Evolutionary conservation across 805 yeast species (phyloP), one percentile per base, ranked within the genome.

Genomic region (Priceomyces carsonii): DNA sequence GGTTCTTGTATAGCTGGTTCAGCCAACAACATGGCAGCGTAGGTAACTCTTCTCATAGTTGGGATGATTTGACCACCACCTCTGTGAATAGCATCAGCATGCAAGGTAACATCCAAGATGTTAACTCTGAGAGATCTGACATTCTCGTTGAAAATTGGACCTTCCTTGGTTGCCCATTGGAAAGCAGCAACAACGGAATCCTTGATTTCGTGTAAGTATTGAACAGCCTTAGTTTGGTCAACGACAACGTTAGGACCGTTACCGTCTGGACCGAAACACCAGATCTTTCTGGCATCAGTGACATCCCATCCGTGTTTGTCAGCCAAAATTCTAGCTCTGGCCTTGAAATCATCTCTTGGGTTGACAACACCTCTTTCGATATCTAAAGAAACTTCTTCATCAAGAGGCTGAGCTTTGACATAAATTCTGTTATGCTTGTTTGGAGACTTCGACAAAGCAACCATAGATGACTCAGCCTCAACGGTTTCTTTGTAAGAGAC

Each of bases 261-360:
- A 75, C 97, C 97, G 68, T 91, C 99, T 70, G 99, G 98, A 79
- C 99, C 99, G 89, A 91, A 91, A 85, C 96, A 88, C 99, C 99
- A 91, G 69, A 91, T 93, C 93, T 93, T 91, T 85, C 99, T 90
- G 76, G 97, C 99, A 69, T 91, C 99, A 59, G 96, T 82, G 69
- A 93, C 97, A 70, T 91, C 98, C 99, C 99, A 91, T 59, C 91
- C 96, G 84, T 73, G 93, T 71, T 93, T 96, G 71, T 91, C 98
- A 68, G 98, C 98, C 81, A 91, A 79, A 68, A 87, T 63, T 84
- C 98, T 90, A 60, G 98, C 99, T 82, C 99, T 90, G 61, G 87
- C 85, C 83, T 91, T 91, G 87, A 91, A 80, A 79, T 91, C 99
- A 64, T 91, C 98, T 76, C 91, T 84, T 70, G 98, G 86, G 75